Percentiles rank a stretch among this genome's conserved stretches.
These are phyloP conservation scores for Petunia axillaris DNA, from an alignment of 257 asterid species.

Conservation along the genomic window DNA sequence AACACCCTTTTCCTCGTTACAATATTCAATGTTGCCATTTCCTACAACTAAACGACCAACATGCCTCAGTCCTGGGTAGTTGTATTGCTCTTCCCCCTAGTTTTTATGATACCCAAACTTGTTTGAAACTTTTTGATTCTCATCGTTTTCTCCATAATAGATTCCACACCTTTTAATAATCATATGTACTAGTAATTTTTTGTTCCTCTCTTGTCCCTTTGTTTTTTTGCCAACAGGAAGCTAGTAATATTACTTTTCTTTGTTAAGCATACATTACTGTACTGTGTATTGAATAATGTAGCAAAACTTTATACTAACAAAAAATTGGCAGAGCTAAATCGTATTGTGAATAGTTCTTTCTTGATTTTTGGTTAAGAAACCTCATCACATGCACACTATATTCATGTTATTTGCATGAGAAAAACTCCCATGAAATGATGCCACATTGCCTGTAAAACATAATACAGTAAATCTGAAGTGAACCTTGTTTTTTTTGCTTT, in stretches of 20 bases:
- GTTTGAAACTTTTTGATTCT: constrained; percentile 28
- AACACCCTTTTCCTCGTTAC: constrained; percentile 8
- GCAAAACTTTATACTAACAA: not conserved
- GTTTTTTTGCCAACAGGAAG: not conserved
- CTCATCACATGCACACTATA: not conserved
- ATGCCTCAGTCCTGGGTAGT: constrained; percentile 49
- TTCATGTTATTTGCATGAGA: not conserved
- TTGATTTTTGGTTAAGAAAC: not conserved
- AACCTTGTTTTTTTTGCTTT: not conserved
- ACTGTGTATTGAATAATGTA: not conserved
- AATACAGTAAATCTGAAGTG: not conserved
- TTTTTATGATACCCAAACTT: constrained; percentile 20
- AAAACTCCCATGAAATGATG: not conserved
- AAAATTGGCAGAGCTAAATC: not conserved
- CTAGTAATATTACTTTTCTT: not conserved
- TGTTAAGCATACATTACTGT: too few species aligned
- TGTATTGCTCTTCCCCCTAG: constrained; percentile 28
- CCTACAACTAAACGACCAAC: constrained; percentile 55
- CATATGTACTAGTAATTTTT: not conserved
- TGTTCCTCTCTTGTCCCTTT: not conserved
- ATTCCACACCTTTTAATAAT: not conserved
- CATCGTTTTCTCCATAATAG: constrained; percentile 21
- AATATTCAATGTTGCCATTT: constrained; percentile 1
- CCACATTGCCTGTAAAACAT: not conserved
- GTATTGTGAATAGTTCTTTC: not conserved